Conservation (phyloP, 495 filamentous ascomycete species). For the Wilcoxina mikolae region DNA sequence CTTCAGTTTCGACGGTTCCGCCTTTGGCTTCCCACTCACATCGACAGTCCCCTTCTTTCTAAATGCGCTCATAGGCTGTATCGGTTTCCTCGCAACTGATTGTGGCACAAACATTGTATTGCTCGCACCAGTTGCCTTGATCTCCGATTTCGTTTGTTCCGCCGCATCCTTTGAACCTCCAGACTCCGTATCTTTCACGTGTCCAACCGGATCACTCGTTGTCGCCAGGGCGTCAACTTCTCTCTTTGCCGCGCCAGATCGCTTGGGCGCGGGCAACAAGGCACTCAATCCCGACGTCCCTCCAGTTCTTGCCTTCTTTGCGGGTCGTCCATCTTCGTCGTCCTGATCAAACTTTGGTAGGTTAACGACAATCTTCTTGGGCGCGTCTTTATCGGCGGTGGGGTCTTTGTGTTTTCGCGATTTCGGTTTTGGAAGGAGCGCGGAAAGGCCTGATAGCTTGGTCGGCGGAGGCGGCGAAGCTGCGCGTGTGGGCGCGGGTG, state of each 20-base stretch:
- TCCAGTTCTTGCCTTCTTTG: slow-evolving; percentile 14
- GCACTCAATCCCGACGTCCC: slow-evolving; percentile 19
- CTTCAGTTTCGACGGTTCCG: slow-evolving; percentile 15
- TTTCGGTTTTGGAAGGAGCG: slow-evolving; percentile 25
- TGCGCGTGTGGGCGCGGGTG: not conserved
- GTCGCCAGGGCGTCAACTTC: not conserved
- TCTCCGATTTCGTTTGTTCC: not conserved
- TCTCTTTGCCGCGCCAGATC: slow-evolving; percentile 16
- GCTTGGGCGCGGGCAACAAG: slow-evolving; percentile 27
- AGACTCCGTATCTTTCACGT: too few species aligned
- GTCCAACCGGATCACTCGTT: not conserved
- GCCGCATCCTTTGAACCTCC: slow-evolving; percentile 7
- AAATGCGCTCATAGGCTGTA: slow-evolving; percentile 24
- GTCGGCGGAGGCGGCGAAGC: not conserved
- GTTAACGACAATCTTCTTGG: slow-evolving; percentile 27
- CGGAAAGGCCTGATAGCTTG: slow-evolving; percentile 9
- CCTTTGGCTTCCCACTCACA: slow-evolving; percentile 4
- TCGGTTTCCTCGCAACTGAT: slow-evolving; percentile 24
- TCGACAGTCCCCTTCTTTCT: slow-evolving; percentile 10
- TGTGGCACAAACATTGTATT: slow-evolving; percentile 23
- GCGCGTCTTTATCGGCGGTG: slow-evolving; percentile 9
- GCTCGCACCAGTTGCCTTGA: not conserved
- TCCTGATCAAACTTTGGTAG: slow-evolving; percentile 21
- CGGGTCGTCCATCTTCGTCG: slow-evolving; percentile 16
- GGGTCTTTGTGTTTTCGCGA: slow-evolving; percentile 9